Evolutionary conservation across 2,329 filamentous ascomycete species (phyloP), one percentile per base, ranked within the genome.

Genomic region (Pestalotiopsis sp.): DNA sequence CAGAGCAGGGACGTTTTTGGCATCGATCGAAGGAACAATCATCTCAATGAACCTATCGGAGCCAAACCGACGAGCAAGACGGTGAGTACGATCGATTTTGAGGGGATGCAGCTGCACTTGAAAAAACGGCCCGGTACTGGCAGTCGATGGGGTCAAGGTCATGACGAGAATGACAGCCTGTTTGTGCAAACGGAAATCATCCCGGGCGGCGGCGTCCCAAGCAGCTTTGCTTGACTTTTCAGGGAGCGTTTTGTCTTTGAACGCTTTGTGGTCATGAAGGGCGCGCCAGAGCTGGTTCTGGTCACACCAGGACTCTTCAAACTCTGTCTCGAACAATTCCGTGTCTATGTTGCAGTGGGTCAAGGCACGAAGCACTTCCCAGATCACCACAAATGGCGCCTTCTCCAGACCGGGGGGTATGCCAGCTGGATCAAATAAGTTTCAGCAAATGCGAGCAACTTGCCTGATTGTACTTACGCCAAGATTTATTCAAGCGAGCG

Each of bases 1-100:
- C 3, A 65, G 49, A 13, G 5, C 14, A 3, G 63, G 49, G 0
- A 67, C 49, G 7, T 67, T 69, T 3, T 64, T 52, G 1, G 38
- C 38, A 20, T 70, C 68, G 31, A 70, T 67, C n/a, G 64, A 59
- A 9, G 88, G 88, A 4, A 90, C 79, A 4, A 83, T 74, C 0
- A 91, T 68, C 66, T 90, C 87, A 1, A 91, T 69, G 60, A 90
- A 90, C 0, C 89, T 82, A 70, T 91, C 88, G 0, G 83, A 77
- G 0, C 89, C 88, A 71, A 89, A 90, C 4, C 84, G 84, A 13
- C 89, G 83, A 23, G 79, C 79, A 0, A 91, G 75, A 1, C 89
- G 85, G 74, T 88, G 83, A 0, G 84, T 79, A 2, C 81, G 74
- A 31, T 88, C 85, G 1, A 89, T 74, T 11, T 77, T 80, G 1